These are phyloP conservation scores for Ogataea parapolymorpha DNA, from an alignment of 805 yeast genomes.

Conservation along the genomic window DNA sequence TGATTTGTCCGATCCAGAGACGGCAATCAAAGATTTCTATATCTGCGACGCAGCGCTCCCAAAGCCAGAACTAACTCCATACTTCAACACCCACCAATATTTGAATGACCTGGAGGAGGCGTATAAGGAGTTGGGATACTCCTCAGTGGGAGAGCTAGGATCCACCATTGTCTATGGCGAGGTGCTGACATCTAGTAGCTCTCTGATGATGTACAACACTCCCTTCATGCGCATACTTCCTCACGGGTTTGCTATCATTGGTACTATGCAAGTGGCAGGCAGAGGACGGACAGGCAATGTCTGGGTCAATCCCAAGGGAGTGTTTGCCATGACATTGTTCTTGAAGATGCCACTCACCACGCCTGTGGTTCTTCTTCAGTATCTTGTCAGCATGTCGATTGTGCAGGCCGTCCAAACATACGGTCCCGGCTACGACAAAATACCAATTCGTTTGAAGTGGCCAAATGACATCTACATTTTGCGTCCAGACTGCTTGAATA, in stretches of 20 bases:
- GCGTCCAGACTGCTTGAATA: conserved; percentile 49
- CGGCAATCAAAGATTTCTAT: conserved; percentile 53
- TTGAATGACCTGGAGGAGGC: conserved; percentile 40
- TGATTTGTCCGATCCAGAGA: conserved; percentile 50
- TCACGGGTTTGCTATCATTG: conserved; percentile 65
- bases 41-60: conserved; percentile 45
- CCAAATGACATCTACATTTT: conserved; percentile 88
- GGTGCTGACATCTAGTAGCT: conserved; percentile 84
- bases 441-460: conserved; percentile 90
- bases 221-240: conserved; percentile 58
- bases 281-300: conserved; percentile 92
- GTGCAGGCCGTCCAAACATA: conserved; percentile 71
- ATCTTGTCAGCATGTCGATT: conserved; percentile 76
- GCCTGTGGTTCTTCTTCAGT: conserved; percentile 80
- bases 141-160: conserved; percentile 47
- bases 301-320: conserved; percentile 95
- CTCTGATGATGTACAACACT: conserved; percentile 72
- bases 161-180: conserved; percentile 72
- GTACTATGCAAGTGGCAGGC: conserved; percentile 85
- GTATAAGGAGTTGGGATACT: conserved; percentile 30
- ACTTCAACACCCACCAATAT: conserved; percentile 62
- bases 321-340: conserved; percentile 75
- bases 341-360: conserved; percentile 54
- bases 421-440: conserved; percentile 49
- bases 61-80: conserved; percentile 56